Evolutionary conservation across 1,139 yeast genomes (phyloP).

Genomic region (Pichia sp.): DNA sequence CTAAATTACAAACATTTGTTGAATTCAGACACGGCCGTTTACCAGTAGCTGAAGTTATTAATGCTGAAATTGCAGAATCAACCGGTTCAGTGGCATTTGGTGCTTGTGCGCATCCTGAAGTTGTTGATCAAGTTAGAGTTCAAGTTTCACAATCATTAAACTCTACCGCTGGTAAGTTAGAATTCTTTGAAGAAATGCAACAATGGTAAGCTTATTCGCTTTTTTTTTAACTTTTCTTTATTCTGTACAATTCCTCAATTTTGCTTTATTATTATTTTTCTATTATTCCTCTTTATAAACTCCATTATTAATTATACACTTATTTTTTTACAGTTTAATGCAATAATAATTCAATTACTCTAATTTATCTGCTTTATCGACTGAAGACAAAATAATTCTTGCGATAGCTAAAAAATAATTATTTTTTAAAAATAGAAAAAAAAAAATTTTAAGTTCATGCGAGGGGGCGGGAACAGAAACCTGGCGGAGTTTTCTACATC

Average conservation of each 20-base stretch:
- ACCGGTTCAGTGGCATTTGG: constrained; percentile 40
- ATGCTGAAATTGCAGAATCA: constrained; percentile 33
- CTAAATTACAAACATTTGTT: constrained; percentile 29
- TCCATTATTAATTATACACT: no score
- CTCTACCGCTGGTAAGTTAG: constrained; percentile 15
- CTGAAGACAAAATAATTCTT: no score
- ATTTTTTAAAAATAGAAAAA: no score
- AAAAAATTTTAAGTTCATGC: no score
- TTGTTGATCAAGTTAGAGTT: constrained; percentile 44
- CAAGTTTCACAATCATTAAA: constrained; percentile 23
- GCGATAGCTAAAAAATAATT: no score
- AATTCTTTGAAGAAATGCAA: constrained; percentile 30
- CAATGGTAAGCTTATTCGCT: constrained; percentile 19
- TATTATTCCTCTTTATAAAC: no score
- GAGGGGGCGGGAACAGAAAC: no score
- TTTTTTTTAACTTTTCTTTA: background rate
- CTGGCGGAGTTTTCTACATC: no score
- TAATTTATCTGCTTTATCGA: no score
- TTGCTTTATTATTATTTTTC: background rate
- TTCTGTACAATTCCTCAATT: background rate
- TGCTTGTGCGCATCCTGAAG: constrained; percentile 43
- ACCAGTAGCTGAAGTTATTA: constrained; percentile 34
- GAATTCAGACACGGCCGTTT: constrained; percentile 45
- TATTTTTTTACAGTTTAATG: no score
- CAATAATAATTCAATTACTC: no score